These are phyloP conservation scores for Coemansia erecta DNA, from an alignment of 192 early-diverging fungal species.

Conservation along the genomic window DNA sequence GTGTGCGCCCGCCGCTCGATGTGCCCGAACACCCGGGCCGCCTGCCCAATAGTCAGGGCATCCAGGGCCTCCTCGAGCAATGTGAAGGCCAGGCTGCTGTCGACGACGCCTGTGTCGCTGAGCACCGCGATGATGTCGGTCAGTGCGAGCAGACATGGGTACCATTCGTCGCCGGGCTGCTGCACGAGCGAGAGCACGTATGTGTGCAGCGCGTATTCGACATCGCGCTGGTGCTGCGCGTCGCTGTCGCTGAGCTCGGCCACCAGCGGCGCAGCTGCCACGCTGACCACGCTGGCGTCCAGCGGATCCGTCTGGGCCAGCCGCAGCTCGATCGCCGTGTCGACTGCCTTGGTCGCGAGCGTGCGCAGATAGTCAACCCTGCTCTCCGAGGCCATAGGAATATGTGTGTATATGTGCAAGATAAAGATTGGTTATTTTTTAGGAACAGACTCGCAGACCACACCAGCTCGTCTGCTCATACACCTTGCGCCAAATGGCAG, in stretches of 20 bases:
- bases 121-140: conserved; percentile 32
- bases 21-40: conserved; percentile 32
- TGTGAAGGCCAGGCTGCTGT: conserved; percentile 32
- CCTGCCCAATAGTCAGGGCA: conserved; percentile 21
- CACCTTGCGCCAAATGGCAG: too few relatives aligned
- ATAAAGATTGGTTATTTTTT: too few relatives aligned
- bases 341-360: conserved; percentile 9
- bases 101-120: conserved; percentile 20
- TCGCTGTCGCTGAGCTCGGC: background rate
- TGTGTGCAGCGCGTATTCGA: conserved; percentile 37
- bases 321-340: background rate
- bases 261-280: background rate
- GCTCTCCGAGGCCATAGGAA: background rate
- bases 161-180: too few relatives aligned
- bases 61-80: conserved; percentile 48
- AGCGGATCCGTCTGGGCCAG: conserved; percentile 5
- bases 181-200: background rate
- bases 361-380: background rate
- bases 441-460: too few relatives aligned
- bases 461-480: too few relatives aligned
- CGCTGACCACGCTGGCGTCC: conserved; percentile 1
- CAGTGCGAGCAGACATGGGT: conserved; percentile 6
- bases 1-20: conserved; percentile 31
- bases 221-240: conserved; percentile 1
- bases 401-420: background rate